A percentile compares a stretch with the other conserved stretches of the same genome.
Evolutionary conservation across 2,329 filamentous ascomycete genomes (phyloP).

Genomic region (Paecilomyces dactylethromorphus): DNA sequence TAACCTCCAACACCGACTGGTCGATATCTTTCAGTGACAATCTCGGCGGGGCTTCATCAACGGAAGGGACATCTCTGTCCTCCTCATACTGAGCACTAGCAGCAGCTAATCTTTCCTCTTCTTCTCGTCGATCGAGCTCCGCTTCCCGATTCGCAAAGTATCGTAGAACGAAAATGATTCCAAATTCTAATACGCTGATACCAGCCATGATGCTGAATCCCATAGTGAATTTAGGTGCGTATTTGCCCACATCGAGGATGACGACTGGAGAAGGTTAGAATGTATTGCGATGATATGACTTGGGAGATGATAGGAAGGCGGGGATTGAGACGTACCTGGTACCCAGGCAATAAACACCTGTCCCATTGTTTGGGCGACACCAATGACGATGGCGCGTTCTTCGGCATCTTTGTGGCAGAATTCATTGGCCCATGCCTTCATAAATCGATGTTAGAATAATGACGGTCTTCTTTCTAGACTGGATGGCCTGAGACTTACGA

Average conservation of each 20-base stretch:
- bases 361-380: slow-evolving; percentile 12
- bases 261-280: slow-evolving; percentile 4
- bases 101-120: neutral
- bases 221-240: slow-evolving; percentile 12
- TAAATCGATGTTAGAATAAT: neutral
- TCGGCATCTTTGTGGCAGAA: slow-evolving; percentile 17
- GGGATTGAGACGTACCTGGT: slow-evolving; percentile 4
- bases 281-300: neutral
- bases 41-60: neutral
- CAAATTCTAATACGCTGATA: slow-evolving; percentile 9
- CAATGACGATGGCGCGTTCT: slow-evolving; percentile 14
- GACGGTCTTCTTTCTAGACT: neutral
- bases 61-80: neutral
- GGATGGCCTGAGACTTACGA: slow-evolving; percentile 3
- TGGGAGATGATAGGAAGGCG: neutral
- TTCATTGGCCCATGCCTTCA: slow-evolving; percentile 10
- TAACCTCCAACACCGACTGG: neutral
- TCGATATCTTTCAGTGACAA: neutral
- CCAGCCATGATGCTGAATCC: slow-evolving; percentile 11
- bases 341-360: slow-evolving; percentile 15
- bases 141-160: slow-evolving; percentile 7
- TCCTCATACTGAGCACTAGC: neutral
- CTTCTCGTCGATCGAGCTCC: slow-evolving; percentile 1
- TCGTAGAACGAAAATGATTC: slow-evolving; percentile 12
- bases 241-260: slow-evolving; percentile 12